Conservation (phyloP, 1,284 basidiomycete species). For the Vanrija humicola region DNA sequence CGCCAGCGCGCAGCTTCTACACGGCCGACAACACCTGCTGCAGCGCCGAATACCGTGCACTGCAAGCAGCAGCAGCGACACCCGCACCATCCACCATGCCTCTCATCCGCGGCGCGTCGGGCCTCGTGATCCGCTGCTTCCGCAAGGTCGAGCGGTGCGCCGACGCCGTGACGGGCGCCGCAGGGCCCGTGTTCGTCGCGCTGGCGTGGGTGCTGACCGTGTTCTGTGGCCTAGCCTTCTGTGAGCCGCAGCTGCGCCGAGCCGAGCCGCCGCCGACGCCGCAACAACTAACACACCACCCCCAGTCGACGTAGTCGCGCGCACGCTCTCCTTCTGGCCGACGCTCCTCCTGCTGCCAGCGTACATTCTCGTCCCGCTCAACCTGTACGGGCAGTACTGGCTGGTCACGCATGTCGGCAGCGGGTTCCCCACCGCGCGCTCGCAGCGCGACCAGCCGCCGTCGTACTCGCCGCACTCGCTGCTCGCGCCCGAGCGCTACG, state of each 20-base stretch:
- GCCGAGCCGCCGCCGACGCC: too few species aligned
- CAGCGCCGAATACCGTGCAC: too few species aligned
- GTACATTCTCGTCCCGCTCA: conserved; percentile 70
- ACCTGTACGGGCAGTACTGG: conserved; percentile 78
- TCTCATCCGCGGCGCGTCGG: conserved; percentile 39
- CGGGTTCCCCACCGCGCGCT: conserved; percentile 57
- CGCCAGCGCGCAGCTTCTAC: too few species aligned
- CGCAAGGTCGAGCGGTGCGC: conserved; percentile 69
- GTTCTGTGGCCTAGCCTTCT: conserved; percentile 63
- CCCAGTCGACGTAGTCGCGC: conserved; percentile 65
- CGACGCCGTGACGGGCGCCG: conserved; percentile 79
- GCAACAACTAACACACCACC: background rate
- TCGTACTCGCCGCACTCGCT: conserved; percentile 19
- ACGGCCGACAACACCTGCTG: too few species aligned
- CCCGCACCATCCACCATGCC: conserved; percentile 1
- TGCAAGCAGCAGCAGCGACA: too few species aligned
- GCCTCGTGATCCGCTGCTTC: conserved; percentile 76
- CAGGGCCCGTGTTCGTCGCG: conserved; percentile 81
- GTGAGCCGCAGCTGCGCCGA: conserved; percentile 18
- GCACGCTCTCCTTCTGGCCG: conserved; percentile 56
- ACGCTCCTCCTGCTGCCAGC: conserved; percentile 56
- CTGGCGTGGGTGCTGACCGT: conserved; percentile 72
- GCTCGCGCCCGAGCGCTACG: conserved; percentile 33
- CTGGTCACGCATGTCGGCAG: conserved; percentile 72
- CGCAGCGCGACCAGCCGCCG: conserved; percentile 19